These are phyloP conservation scores for Aureobasidium sp. DNA, from an alignment of 2,329 filamentous ascomycete species.

Conservation along the genomic window DNA sequence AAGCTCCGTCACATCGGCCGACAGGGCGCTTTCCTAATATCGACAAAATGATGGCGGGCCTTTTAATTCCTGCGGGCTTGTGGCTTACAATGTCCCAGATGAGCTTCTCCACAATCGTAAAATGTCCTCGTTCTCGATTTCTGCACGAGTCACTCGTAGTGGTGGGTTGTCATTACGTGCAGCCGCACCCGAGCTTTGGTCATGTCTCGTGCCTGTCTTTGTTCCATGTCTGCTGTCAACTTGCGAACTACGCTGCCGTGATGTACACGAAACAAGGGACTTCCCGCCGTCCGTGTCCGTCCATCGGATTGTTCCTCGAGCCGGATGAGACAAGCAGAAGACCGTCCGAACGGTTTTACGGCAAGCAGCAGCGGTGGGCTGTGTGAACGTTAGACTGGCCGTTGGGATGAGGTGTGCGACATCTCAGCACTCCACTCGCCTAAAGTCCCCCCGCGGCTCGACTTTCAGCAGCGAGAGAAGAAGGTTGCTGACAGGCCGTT, in stretches of 20 bases:
- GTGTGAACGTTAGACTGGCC: background rate
- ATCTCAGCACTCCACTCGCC: background rate
- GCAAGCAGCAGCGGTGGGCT: background rate
- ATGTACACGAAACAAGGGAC: background rate
- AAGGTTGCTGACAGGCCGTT: constrained; percentile 12
- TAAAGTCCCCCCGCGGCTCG: background rate
- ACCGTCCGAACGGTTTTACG: constrained; percentile 4
- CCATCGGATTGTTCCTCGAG: background rate
- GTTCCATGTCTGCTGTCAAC: constrained; percentile 1
- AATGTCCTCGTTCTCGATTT: background rate
- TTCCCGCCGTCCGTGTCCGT: constrained; percentile 4
- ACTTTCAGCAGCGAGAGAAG: background rate
- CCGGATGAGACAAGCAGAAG: background rate
- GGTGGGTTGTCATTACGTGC: constrained; percentile 1
- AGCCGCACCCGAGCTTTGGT: constrained; percentile 1
- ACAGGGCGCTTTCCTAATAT: constrained; percentile 2
- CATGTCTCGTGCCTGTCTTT: constrained; percentile 6
- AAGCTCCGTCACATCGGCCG: background rate
- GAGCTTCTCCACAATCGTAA: constrained; percentile 11
- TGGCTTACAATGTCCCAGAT: constrained; percentile 9
- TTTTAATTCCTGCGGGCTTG: constrained; percentile 2
- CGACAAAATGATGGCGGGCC: constrained; percentile 3
- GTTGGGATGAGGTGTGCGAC: constrained; percentile 7
- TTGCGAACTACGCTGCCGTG: background rate
- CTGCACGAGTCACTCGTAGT: constrained; percentile 6